Evolutionary conservation across 768 basidiomycete species (phyloP), one percentile per base, ranked within the genome.

Genomic region (Termitomyces sp.): DNA sequence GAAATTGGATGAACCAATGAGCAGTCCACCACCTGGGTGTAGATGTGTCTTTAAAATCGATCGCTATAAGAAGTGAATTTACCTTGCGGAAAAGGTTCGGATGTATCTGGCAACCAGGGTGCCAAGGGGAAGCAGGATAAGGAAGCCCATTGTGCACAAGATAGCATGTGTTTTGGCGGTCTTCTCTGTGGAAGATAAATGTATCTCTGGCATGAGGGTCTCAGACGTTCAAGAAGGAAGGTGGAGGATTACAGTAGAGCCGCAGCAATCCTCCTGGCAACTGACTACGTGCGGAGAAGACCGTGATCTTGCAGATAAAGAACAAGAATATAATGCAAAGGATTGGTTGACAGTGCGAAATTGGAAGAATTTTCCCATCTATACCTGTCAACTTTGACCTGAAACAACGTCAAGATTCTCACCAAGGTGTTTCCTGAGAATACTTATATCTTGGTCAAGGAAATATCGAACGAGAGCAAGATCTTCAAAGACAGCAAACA

Each of bases 71-170:
- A 15, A 27, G 24, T 50, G 27, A 41, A 69, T 76, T 67, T 67
- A 83, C 76, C 65, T 71, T 41, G 68, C 70, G 27, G 74, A 80
- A 61, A 78, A 80, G 8, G 83, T 85, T 52, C 85, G 76, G 15
- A 76, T 66, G 62, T 79, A 85, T 59, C 85, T 77, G 30, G 81
- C 80, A 45, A 84, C 69, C 61, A 87, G 70, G 12, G 75, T 77
- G n/a, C 86, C 85, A 33, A 81, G 58, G 4, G 86, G 86, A 9
- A 88, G 75, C 18, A 87, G 63, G 52, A 86, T 70, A 50, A 87
- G 70, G 44, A 67, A 66, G 20, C 83, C 86, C 36, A 76, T 69
- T 0, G 78, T 67, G 61, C 77, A 79, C 11, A 86, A 70, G 39
- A 82, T 69, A 24, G 77, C 86, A 68, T 88, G 86, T 33, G 68